Percentiles rank a stretch among this genome's conserved stretches.
phyloP scores from a whole-genome alignment of 176 grass and related monocot species.

The Hyparrhenia diplandra region DNA sequence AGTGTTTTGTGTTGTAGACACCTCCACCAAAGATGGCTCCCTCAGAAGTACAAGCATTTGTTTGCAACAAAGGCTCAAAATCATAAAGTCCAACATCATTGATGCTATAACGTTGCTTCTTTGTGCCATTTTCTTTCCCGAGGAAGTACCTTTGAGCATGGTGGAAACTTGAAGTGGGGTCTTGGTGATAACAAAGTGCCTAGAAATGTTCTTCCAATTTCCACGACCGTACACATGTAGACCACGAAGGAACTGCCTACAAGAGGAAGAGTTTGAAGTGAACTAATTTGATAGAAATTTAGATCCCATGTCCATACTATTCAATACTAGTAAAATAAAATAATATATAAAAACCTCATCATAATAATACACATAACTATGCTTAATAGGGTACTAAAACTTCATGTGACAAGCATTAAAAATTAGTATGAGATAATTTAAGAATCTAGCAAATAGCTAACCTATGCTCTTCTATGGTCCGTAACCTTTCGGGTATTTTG shows the following conservation, averaged over 20 bases:
- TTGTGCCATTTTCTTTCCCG: no score
- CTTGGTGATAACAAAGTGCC: not conserved
- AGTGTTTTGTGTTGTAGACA: no score
- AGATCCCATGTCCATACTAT: not conserved
- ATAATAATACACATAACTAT: not conserved
- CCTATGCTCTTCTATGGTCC: slow-evolving; percentile 20
- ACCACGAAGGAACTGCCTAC: not conserved
- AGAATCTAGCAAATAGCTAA: not conserved
- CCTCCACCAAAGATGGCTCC: no score
- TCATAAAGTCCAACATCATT: no score
- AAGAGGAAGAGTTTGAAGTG: not conserved
- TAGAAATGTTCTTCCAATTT: not conserved
- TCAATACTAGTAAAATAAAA: not conserved
- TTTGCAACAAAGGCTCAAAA: no score
- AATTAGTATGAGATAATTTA: not conserved
- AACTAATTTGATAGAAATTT: not conserved
- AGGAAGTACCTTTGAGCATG: no score
- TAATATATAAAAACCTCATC: not conserved
- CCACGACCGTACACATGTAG: not conserved
- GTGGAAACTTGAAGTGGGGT: not conserved
- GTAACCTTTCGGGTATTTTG: not conserved
- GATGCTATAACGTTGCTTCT: no score
- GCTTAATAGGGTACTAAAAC: not conserved
- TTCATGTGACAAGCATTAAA: not conserved
- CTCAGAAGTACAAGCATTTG: no score